These are phyloP conservation scores for Saturnispora zaruensis DNA, from an alignment of 805 yeast species.

Conservation along the genomic window DNA sequence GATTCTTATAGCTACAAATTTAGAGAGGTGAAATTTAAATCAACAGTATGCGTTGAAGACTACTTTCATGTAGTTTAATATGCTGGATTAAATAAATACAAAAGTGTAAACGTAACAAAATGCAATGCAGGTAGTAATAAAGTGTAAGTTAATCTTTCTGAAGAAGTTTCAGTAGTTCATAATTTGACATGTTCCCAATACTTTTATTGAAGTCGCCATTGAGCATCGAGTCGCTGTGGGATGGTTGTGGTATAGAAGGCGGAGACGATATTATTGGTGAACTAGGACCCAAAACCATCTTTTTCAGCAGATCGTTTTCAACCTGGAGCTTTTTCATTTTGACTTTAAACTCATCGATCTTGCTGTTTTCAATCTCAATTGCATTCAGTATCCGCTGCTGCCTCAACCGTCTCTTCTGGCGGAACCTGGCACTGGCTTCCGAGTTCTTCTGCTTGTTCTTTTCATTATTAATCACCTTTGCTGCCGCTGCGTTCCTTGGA, in stretches of 20 bases:
- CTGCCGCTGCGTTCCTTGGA: background rate
- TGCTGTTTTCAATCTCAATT: conserved; percentile 35
- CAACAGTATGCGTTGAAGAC: background rate
- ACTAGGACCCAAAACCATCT: conserved; percentile 27
- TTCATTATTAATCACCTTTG: background rate
- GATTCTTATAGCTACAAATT: too few relatives aligned
- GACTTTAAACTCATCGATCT: conserved; percentile 36
- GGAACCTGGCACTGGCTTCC: conserved; percentile 57
- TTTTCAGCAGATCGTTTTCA: conserved; percentile 52
- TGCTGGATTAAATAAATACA: background rate
- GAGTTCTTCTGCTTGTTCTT: conserved; percentile 55
- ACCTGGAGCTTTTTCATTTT: conserved; percentile 47
- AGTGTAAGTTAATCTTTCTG: conserved; percentile 12
- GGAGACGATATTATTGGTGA: background rate
- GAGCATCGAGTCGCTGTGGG: background rate
- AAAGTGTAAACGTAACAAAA: background rate
- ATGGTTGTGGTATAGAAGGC: background rate
- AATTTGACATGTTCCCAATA: conserved; percentile 16
- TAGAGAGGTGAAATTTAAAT: too few relatives aligned
- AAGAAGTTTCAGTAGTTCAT: conserved; percentile 18
- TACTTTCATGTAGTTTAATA: background rate
- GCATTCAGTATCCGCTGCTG: conserved; percentile 51
- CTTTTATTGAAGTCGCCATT: background rate
- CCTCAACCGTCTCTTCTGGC: conserved; percentile 52
- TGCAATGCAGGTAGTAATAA: background rate